These are phyloP conservation scores for Tulasnella sp. DNA, from an alignment of 768 basidiomycete species.

Conservation along the genomic window DNA sequence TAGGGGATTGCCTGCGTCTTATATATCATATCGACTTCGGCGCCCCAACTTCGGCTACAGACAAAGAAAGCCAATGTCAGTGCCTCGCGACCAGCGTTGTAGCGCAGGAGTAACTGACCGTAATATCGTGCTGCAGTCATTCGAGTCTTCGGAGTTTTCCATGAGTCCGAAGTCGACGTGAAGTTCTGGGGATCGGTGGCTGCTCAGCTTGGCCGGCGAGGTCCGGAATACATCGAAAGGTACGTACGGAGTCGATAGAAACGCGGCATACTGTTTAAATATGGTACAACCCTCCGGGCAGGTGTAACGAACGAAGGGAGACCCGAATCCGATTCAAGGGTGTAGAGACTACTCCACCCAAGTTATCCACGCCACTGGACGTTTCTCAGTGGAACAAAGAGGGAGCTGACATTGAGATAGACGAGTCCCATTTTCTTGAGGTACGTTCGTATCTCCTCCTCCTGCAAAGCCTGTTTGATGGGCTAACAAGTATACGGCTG, in stretches of 20 bases:
- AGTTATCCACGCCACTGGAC: neutral
- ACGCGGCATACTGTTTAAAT: neutral
- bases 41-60: neutral
- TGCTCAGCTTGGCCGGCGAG: constrained; percentile 37
- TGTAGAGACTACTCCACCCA: neutral
- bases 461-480: too few relatives aligned
- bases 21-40: constrained; percentile 28
- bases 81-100: neutral
- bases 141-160: constrained; percentile 43
- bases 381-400: neutral
- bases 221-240: constrained; percentile 50
- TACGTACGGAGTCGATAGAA: constrained; percentile 21
- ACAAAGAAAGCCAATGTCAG: constrained; percentile 2
- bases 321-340: neutral
- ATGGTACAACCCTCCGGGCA: neutral
- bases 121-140: neutral
- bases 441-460: neutral
- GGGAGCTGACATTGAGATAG: neutral
- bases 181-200: constrained; percentile 44
- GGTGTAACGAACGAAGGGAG: neutral
- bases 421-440: constrained; percentile 10
- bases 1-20: constrained; percentile 45
- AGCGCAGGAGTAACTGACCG: neutral
- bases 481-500: neutral
- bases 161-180: constrained; percentile 40